Conservation (phyloP, 805 yeast genomes). For the Ascoidea rubescens region DNA sequence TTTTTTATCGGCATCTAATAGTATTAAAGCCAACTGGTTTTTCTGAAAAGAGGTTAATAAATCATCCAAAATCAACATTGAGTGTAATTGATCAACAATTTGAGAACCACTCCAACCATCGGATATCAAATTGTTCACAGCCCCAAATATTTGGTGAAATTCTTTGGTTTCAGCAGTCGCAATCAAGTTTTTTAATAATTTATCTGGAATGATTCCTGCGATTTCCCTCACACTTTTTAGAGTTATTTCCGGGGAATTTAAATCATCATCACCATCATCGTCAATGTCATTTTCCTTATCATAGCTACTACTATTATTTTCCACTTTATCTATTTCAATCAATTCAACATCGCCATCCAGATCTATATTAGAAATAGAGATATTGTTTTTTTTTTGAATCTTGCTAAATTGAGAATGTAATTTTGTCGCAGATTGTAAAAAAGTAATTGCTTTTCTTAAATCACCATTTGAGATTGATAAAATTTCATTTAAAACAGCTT, state of each 20-base stretch:
- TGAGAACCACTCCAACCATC: conserved; percentile 77
- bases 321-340: conserved; percentile 12
- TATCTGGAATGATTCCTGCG: conserved; percentile 59
- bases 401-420: conserved; percentile 19
- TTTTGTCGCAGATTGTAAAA: conserved; percentile 71
- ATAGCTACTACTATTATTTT: conserved; percentile 5
- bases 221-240: conserved; percentile 43
- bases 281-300: conserved; percentile 18
- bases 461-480: conserved; percentile 77
- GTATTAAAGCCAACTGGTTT: conserved; percentile 42
- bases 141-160: conserved; percentile 20
- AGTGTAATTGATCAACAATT: conserved; percentile 59
- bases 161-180: conserved; percentile 20
- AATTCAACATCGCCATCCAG: conserved; percentile 22
- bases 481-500: conserved; percentile 45
- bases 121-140: conserved; percentile 37
- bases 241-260: conserved; percentile 21
- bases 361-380: conserved; percentile 8
- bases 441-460: conserved; percentile 83
- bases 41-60: conserved; percentile 37
- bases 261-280: conserved; percentile 16
- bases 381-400: background rate
- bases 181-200: conserved; percentile 28
- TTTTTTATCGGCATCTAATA: conserved; percentile 65
- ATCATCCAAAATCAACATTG: conserved; percentile 44